Evolutionary conservation across 1,139 yeast genomes (phyloP), one percentile per base, ranked within the genome.

Genomic region (Candida neerlandica): DNA sequence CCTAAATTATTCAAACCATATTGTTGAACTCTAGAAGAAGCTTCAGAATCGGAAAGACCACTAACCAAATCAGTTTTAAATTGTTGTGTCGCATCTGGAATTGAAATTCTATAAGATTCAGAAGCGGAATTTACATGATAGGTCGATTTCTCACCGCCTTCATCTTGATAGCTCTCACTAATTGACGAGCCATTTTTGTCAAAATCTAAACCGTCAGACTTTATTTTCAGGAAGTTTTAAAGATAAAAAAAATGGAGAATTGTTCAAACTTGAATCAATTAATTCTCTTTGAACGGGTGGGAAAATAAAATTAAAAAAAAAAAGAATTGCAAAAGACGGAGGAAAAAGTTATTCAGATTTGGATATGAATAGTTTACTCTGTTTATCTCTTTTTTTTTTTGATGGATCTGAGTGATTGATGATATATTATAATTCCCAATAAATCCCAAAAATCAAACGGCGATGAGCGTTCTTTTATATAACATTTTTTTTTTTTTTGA

Each of bases 1-100:
- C 90, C 91, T 15, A 86, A 73, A 29, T 71, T 71, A 64, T 88
- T 88, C 40, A 85, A 71, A n/a, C 94, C 92, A 59, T 73, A 65
- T 2, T 85, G 73, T 2, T 62, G 58, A 56, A 73, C 81, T 4
- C 60, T 40, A 19, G 65, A 60, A 18, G 70, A 72, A 21, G 75
- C 74, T 49, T 71, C 65, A 6, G 65, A 62, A 35, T 71, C 58
- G 0, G 71, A 46, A 12, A 73, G 58, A 50, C 77, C 62, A 55
- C 73, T 73, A 27, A 30, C 27, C 14, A 21, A 30, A 58, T 74
- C 65, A 2, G 86, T 73, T 2, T 62, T 59, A 57, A 74, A 81
- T 4, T 60, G 41, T 21, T 65, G 59, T 16, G 70, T 73, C 26
- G 76, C 74, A 49, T 71, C 64, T 5, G 65, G 62, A 34, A 71